phyloP scores from a whole-genome alignment of 2,329 filamentous ascomycete genomes.

The Bertia moriformis region DNA sequence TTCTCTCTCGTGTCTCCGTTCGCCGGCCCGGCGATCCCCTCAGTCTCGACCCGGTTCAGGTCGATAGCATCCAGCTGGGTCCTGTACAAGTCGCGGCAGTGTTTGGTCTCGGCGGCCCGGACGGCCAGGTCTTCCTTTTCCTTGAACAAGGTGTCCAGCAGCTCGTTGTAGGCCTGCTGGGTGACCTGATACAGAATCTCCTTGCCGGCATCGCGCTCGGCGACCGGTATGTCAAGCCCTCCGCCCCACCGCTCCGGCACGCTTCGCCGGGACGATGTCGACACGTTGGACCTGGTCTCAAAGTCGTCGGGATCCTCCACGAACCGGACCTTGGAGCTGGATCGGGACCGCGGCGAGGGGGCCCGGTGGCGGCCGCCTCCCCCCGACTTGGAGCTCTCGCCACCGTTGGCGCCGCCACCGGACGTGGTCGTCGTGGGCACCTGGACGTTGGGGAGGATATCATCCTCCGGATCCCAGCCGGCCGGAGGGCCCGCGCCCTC shows the following conservation, averaged over 20 bases:
- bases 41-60: constrained; percentile 10
- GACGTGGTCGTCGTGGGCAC: too few relatives aligned
- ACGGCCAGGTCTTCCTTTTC: constrained; percentile 64
- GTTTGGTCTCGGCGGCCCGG: constrained; percentile 46
- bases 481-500: constrained; percentile 55
- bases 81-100: constrained; percentile 41
- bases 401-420: constrained; percentile 17
- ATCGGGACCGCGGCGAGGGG: constrained; percentile 44
- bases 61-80: constrained; percentile 28
- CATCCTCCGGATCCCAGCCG: constrained; percentile 47
- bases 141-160: constrained; percentile 76
- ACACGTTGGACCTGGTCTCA: constrained; percentile 57
- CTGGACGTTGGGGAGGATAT: constrained; percentile 25
- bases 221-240: constrained; percentile 66
- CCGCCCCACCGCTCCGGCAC: constrained; percentile 62
- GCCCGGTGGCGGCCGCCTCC: constrained; percentile 18
- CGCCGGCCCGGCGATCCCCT: too few relatives aligned
- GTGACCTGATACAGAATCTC: constrained; percentile 85
- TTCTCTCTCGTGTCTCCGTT: background rate
- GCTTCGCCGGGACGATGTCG: constrained; percentile 45
- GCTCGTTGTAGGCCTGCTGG: constrained; percentile 83
- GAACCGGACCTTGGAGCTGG: constrained; percentile 68
- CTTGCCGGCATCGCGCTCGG: constrained; percentile 69
- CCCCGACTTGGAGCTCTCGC: constrained; percentile 27
- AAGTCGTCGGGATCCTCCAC: constrained; percentile 57